A percentile compares a stretch with the other conserved stretches of the same genome.
These are phyloP conservation scores for Gastrolobium villosum DNA, from an alignment of 306 rosid genomes.

Conservation along the genomic window DNA sequence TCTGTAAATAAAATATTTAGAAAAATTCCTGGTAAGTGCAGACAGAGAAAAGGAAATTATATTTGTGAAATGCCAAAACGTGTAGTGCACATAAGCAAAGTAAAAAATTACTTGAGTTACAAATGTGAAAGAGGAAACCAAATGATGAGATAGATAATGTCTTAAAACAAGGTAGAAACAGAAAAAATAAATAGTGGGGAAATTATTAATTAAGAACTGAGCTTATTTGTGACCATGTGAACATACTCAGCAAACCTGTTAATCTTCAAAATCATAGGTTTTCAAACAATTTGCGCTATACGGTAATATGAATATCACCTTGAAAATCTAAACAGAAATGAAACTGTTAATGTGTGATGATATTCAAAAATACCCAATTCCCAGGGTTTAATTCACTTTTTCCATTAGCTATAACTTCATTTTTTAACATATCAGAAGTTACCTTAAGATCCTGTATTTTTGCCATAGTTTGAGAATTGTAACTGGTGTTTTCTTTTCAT, in stretches of 20 bases:
- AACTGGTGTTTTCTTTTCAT: slow-evolving; percentile 44
- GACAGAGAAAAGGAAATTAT: slow-evolving; percentile 2
- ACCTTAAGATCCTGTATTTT: slow-evolving; percentile 43
- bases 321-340: background rate
- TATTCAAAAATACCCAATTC: background rate
- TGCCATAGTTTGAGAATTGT: slow-evolving; percentile 47
- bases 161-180: background rate
- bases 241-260: background rate
- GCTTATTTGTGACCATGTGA: background rate
- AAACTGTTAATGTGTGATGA: background rate
- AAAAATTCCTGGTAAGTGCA: background rate
- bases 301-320: background rate
- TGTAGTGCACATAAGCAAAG: background rate
- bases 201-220: slow-evolving; percentile 24
- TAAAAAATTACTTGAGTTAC: background rate
- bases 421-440: slow-evolving; percentile 50
- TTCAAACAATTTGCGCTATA: background rate
- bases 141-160: slow-evolving; percentile 19
- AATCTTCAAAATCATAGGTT: background rate
- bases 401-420: slow-evolving; percentile 41
- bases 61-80: background rate
- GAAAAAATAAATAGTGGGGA: background rate
- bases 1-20: slow-evolving; percentile 58
- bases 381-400: slow-evolving; percentile 1
- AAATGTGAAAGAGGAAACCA: background rate